These are phyloP conservation scores for Psidium guajava DNA, from an alignment of 345 rosid genomes.

Conservation along the genomic window DNA sequence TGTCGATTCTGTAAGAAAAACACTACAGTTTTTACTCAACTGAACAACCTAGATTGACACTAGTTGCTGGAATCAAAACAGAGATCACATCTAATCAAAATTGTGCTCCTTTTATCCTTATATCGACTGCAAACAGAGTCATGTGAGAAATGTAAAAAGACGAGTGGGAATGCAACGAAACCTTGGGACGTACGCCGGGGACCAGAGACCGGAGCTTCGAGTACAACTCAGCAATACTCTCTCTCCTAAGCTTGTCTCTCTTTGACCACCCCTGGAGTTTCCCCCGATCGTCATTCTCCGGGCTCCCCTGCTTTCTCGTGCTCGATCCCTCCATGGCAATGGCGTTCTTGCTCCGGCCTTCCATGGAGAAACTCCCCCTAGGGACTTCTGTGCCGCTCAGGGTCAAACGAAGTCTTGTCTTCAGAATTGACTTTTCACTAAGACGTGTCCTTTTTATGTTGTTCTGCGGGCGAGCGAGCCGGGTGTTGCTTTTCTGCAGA, in stretches of 20 bases:
- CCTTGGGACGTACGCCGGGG: not conserved
- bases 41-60: not conserved
- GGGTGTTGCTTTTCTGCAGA: not conserved
- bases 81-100: not conserved
- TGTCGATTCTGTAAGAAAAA: not conserved
- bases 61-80: not conserved
- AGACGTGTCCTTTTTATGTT: not conserved
- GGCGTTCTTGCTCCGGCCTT: not conserved
- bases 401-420: not conserved
- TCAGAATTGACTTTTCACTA: not conserved
- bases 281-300: not conserved
- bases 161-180: not conserved
- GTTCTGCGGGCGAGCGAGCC: not conserved
- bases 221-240: not conserved
- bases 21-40: not conserved
- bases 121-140: not conserved
- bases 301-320: not conserved
- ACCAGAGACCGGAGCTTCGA: not conserved
- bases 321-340: not conserved
- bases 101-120: not conserved
- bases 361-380: not conserved
- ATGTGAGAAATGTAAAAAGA: fast-evolving
- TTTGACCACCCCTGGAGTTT: not conserved
- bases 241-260: not conserved
- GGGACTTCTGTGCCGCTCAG: not conserved